These are phyloP conservation scores for Lentinus tigrinus DNA, from an alignment of 768 basidiomycete species.

Conservation along the genomic window DNA sequence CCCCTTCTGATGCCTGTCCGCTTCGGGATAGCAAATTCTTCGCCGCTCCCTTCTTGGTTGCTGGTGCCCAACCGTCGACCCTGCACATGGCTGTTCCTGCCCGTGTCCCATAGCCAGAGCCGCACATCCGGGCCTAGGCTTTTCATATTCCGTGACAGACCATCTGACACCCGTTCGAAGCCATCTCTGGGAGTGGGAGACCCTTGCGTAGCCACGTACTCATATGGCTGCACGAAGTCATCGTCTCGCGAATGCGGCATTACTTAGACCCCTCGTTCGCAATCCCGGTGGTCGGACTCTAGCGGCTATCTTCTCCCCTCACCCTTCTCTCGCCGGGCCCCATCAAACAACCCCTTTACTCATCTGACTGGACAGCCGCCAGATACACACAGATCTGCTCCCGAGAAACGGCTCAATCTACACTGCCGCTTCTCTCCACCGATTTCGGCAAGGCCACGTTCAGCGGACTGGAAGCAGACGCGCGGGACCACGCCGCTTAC, in stretches of 20 bases:
- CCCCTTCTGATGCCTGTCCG: slow-evolving; percentile 3
- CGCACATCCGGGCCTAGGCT: background rate
- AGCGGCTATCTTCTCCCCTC: background rate
- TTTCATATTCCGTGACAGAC: background rate
- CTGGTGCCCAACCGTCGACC: background rate
- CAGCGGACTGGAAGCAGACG: slow-evolving; percentile 1
- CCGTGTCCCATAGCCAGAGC: background rate
- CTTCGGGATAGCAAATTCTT: background rate
- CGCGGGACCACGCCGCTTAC: background rate
- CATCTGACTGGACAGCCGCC: background rate
- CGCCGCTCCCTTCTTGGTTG: background rate
- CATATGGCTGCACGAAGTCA: background rate
- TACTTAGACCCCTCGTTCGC: background rate
- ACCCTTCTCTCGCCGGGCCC: background rate
- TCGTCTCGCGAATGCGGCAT: background rate
- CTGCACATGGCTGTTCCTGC: background rate
- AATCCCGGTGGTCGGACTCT: background rate
- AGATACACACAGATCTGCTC: background rate
- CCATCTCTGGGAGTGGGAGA: background rate
- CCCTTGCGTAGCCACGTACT: background rate
- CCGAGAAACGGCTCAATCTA: background rate
- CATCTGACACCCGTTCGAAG: background rate
- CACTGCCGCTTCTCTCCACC: background rate
- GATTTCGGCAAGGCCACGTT: slow-evolving; percentile 5
- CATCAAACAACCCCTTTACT: background rate